phyloP scores from a whole-genome alignment of 1,284 basidiomycete genomes.

The Malassezia japonica region DNA sequence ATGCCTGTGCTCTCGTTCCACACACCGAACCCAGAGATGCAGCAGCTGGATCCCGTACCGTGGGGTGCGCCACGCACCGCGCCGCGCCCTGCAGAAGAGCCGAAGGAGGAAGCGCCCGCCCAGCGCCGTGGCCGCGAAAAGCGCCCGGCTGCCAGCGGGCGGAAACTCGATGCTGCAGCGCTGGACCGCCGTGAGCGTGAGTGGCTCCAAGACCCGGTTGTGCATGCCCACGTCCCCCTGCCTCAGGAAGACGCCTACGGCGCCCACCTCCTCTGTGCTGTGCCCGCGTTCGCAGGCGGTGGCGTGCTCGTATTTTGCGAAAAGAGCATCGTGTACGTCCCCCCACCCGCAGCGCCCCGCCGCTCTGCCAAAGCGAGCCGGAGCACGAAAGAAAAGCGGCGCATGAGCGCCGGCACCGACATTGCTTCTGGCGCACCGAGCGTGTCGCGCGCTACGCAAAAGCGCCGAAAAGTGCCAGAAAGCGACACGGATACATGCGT shows the following conservation, averaged over 20 bases:
- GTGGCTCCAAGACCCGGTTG: constrained; percentile 23
- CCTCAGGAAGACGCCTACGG: constrained; percentile 33
- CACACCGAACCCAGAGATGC: constrained; percentile 18
- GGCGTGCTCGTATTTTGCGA: constrained; percentile 42
- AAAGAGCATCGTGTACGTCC: constrained; percentile 30
- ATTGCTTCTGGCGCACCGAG: neutral
- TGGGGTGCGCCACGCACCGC: constrained; percentile 17
- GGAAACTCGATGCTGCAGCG: constrained; percentile 13
- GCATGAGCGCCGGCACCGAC: neutral
- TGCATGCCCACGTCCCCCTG: constrained; percentile 39
- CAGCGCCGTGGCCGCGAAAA: constrained; percentile 2
- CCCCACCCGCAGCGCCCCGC: constrained; percentile 18
- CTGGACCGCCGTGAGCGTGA: constrained; percentile 23
- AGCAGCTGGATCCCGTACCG: constrained; percentile 28
- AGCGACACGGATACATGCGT: neutral
- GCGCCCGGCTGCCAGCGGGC: constrained; percentile 33
- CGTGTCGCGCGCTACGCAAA: neutral
- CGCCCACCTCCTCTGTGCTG: constrained; percentile 28
- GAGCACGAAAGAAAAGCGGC: neutral
- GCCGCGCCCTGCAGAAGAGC: neutral
- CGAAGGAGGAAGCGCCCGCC: neutral
- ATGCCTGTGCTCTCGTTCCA: constrained; percentile 45
- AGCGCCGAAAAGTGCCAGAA: neutral
- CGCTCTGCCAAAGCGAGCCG: neutral
- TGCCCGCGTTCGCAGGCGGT: constrained; percentile 32